Evolutionary conservation across 2,329 filamentous ascomycete genomes (phyloP), one percentile per base, ranked within the genome.

Genomic region (Ambrosiella xylebori): DNA sequence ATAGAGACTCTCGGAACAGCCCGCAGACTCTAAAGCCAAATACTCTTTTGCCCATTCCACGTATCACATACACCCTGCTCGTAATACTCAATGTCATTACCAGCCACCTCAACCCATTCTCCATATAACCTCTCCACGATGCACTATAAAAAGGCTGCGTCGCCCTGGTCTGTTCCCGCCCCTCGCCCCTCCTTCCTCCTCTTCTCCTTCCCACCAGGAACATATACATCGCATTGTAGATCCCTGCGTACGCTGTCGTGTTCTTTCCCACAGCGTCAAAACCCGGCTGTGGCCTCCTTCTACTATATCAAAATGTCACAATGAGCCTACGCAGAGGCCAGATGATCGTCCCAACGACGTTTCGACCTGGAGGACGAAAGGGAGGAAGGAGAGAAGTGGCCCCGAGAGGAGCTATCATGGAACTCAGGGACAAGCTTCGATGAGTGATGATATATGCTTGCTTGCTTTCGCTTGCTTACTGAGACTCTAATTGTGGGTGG

Each of bases 241-340:
- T 54, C 51, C 51, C 51, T 39, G 51, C 51, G 13, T 17, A 11
- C 51, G 27, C 36, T 54, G 51, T 54, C 51, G 51, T 54, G 51
- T 54, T 54, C 51, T 38, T 54, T 52, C 50, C 38, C 17, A 50
- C 45, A 12, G 11, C 44, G 17, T 68, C 54, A 67, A 70, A 64
- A 68, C 1, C 66, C 67, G 53, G 67, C 55, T 50, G 15, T 8
- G 27, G 27, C 27, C 27, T 27, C 27, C 27, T 5, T 27, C 27
- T 27, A 27, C 27, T 27, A 27, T 27, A 27, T 27, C 27, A 27
- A 27, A 27, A 27, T 27, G 27, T 27, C 27, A 27, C 27, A 27
- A 27, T 27, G 27, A 27, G 27, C 27, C 27, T 3, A 27, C 27
- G 27, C 27, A 27, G 27, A 27, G 27, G 27, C 27, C 27, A 27